A percentile compares a stretch with the other conserved stretches of the same genome.
Evolutionary conservation across 2,329 filamentous ascomycete genomes (phyloP).

Genomic region (Proliferodiscus dingleyae): DNA sequence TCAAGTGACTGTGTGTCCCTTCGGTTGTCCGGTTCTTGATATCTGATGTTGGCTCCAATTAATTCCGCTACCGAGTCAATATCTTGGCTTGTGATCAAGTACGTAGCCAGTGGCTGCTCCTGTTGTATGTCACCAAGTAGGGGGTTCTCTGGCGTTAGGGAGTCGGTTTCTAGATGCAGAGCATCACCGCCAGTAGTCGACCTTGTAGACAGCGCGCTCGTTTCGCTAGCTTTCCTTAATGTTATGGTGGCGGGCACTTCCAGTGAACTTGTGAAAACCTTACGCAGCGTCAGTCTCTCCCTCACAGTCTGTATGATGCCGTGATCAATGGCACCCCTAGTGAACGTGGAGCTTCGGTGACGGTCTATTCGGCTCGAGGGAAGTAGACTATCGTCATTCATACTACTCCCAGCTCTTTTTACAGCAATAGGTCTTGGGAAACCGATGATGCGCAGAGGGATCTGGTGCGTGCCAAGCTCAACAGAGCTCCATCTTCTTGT

Average conservation of each 20-base stretch:
- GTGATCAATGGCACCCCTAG: constrained; percentile 11
- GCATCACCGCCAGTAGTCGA: not conserved
- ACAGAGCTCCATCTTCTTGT: constrained; percentile 26
- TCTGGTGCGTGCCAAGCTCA: constrained; percentile 16
- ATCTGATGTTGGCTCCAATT: constrained; percentile 14
- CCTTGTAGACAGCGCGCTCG: not conserved
- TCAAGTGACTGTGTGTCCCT: not conserved
- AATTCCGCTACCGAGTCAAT: constrained; percentile 22
- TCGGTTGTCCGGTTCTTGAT: not conserved
- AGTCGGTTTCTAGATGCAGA: not conserved
- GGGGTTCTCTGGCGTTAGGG: not conserved
- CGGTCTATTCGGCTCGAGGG: constrained; percentile 1
- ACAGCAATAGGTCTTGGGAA: not conserved
- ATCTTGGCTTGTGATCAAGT: constrained; percentile 24
- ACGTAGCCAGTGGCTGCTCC: constrained; percentile 8
- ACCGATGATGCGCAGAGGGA: not conserved
- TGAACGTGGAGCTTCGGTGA: constrained; percentile 13
- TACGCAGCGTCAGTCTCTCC: constrained; percentile 18
- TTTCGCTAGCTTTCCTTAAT: constrained; percentile 20
- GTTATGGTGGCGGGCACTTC: constrained; percentile 21
- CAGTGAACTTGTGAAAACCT: constrained; percentile 7
- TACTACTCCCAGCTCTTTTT: not conserved
- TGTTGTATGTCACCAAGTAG: not conserved
- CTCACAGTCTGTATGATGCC: constrained; percentile 21
- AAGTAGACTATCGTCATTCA: not conserved